A percentile compares a stretch with the other conserved stretches of the same genome.
Evolutionary conservation across 2,329 filamentous ascomycete genomes (phyloP).

Genomic region (Talaromyces sp.): DNA sequence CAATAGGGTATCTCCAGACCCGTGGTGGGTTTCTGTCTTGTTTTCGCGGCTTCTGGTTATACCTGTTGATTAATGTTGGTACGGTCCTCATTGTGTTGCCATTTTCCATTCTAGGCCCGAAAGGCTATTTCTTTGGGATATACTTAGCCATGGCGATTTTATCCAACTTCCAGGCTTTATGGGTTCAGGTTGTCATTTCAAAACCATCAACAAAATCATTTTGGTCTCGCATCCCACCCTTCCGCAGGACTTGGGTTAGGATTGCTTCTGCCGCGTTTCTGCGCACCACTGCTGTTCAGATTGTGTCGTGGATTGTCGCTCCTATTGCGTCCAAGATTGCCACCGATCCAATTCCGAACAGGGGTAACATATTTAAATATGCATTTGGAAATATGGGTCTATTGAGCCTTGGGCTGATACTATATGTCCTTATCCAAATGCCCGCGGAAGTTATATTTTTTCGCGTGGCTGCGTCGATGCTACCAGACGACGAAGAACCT

Average conservation of each 20-base stretch:
- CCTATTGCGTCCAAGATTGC: constrained; percentile 44
- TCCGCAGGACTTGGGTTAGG: constrained; percentile 60
- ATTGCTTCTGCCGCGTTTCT: constrained; percentile 64
- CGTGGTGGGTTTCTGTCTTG: constrained; percentile 60
- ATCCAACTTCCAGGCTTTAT: constrained; percentile 66
- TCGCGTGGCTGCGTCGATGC: constrained; percentile 80
- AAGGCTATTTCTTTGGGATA: constrained; percentile 46
- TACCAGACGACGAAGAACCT: constrained; percentile 73
- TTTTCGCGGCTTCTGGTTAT: constrained; percentile 62
- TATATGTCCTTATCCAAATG: constrained; percentile 62
- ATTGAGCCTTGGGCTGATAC: constrained; percentile 36
- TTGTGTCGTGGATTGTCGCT: constrained; percentile 35
- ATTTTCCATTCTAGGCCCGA: constrained; percentile 22
- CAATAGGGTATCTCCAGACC: constrained; percentile 56
- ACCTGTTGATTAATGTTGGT: constrained; percentile 43
- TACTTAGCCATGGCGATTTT: constrained; percentile 57
- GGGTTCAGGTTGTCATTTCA: constrained; percentile 83
- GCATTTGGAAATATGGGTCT: constrained; percentile 32
- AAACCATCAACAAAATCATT: constrained; percentile 58
- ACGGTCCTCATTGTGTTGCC: constrained; percentile 40
- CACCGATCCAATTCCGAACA: constrained; percentile 36
- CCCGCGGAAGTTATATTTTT: constrained; percentile 71
- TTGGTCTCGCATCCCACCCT: constrained; percentile 61
- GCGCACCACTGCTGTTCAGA: constrained; percentile 53
- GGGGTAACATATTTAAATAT: constrained; percentile 30